These are phyloP conservation scores for Massariosphaeria phaeospora DNA, from an alignment of 495 filamentous ascomycete genomes.

Conservation along the genomic window DNA sequence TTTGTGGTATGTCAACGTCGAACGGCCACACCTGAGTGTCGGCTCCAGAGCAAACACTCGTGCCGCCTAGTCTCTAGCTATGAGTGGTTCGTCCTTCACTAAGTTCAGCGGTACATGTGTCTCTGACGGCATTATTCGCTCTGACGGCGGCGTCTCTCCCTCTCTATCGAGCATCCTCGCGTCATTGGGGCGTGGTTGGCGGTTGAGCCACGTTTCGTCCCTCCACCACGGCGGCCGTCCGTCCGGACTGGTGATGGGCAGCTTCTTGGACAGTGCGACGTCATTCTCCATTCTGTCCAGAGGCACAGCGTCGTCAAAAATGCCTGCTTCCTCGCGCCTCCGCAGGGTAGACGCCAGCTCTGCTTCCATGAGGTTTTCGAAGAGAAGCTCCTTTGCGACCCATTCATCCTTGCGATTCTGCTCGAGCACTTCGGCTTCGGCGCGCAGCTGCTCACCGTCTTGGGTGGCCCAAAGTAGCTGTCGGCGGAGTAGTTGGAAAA, in stretches of 20 bases:
- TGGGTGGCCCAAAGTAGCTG: conserved; percentile 78
- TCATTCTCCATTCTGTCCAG: conserved; percentile 31
- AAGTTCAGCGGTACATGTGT: background rate
- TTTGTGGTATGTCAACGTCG: no score
- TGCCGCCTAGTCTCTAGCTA: no score
- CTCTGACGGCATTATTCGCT: background rate
- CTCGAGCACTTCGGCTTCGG: conserved; percentile 58
- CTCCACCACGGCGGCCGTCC: conserved; percentile 33
- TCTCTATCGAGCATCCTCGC: background rate
- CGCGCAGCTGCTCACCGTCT: conserved; percentile 58
- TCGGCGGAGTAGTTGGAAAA: conserved; percentile 67
- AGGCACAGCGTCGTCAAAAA: conserved; percentile 40
- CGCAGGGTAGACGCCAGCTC: conserved; percentile 42
- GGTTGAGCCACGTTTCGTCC: conserved; percentile 8
- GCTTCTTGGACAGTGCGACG: conserved; percentile 12
- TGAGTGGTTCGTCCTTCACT: background rate
- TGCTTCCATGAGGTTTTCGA: conserved; percentile 57
- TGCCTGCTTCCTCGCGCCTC: conserved; percentile 32
- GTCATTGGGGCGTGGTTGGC: background rate
- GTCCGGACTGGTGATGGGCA: conserved; percentile 11
- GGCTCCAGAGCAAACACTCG: background rate
- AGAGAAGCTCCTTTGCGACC: conserved; percentile 71
- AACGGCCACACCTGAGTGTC: no score
- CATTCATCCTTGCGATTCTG: conserved; percentile 69
- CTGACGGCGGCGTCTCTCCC: background rate